Evolutionary conservation across 1,139 yeast genomes (phyloP).

Genomic region (Suhomyces bribrorum): DNA sequence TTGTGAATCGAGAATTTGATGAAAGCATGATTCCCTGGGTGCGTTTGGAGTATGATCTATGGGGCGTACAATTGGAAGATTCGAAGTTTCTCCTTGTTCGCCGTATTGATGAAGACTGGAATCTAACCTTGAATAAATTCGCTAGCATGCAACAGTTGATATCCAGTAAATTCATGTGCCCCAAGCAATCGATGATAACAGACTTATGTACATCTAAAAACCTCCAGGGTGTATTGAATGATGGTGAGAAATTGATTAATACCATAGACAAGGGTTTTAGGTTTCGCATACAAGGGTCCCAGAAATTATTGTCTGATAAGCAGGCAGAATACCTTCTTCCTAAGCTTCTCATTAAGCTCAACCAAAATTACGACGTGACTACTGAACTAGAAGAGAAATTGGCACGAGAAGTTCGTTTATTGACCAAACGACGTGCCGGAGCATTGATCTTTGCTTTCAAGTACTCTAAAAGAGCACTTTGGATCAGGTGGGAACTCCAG

Average conservation of each 20-base stretch:
- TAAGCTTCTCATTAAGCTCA: conserved; percentile 20
- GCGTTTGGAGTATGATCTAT: conserved; percentile 30
- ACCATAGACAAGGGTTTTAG: neutral
- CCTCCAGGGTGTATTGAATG: conserved; percentile 3
- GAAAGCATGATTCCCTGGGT: conserved; percentile 28
- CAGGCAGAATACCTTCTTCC: conserved; percentile 20
- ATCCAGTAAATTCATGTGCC: conserved; percentile 9
- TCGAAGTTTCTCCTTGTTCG: conserved; percentile 22
- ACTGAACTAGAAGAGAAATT: conserved; percentile 22
- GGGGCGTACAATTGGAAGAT: conserved; percentile 30
- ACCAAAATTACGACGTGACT: conserved; percentile 19
- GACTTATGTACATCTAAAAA: conserved; percentile 1
- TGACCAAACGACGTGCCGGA: conserved; percentile 41
- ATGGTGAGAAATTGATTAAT: conserved; percentile 2
- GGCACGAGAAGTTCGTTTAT: conserved; percentile 17
- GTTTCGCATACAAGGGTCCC: neutral
- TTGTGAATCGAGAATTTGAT: conserved; percentile 18
- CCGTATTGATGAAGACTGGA: conserved; percentile 14
- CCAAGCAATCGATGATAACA: conserved; percentile 1
- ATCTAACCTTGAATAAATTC: conserved; percentile 19
- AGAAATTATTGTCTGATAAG: conserved; percentile 10
- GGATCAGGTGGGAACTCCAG: conserved; percentile 35
- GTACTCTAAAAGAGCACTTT: conserved; percentile 27
- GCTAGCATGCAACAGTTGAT: conserved; percentile 10
- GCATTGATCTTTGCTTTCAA: conserved; percentile 47